A percentile compares a stretch with the other conserved stretches of the same genome.
phyloP scores from a whole-genome alignment of 108 stramenopile species.

The Cyclotella atomus region DNA sequence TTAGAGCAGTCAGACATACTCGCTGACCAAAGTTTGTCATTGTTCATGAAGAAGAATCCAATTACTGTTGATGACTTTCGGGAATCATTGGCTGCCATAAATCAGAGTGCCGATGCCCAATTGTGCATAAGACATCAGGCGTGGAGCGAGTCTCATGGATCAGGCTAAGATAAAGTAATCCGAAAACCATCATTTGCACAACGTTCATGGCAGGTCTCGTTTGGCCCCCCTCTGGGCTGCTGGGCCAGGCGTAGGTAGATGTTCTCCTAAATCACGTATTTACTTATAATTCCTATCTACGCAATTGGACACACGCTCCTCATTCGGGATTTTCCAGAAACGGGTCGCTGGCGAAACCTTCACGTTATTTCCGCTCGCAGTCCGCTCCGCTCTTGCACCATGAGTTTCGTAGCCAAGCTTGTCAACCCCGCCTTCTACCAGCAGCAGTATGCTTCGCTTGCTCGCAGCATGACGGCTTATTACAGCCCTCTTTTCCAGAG shows the following conservation, averaged over 20 bases:
- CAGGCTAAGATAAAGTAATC: neutral
- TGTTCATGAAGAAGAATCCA: slow-evolving; percentile 37
- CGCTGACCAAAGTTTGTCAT: slow-evolving; percentile 16
- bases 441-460: slow-evolving; percentile 4
- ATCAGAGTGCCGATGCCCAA: slow-evolving; percentile 20
- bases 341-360: no score
- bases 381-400: no score
- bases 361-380: no score
- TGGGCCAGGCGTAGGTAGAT: no score
- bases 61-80: slow-evolving; percentile 34
- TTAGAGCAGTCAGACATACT: neutral
- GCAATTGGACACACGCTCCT: no score
- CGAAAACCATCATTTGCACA: no score
- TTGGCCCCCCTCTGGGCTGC: no score
- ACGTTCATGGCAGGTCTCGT: no score
- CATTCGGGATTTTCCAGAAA: no score
- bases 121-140: slow-evolving; percentile 16
- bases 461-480: slow-evolving; percentile 34
- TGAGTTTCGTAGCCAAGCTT: slow-evolving; percentile 46
- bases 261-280: no score
- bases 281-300: no score
- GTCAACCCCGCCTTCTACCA: slow-evolving; percentile 43
- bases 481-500: slow-evolving; percentile 58
- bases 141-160: slow-evolving; percentile 30
- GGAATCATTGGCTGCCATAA: slow-evolving; percentile 12